Evolutionary conservation across 1,284 basidiomycete species (phyloP), one percentile per base, ranked within the genome.

Genomic region (Pseudozyma tsukubaensis): DNA sequence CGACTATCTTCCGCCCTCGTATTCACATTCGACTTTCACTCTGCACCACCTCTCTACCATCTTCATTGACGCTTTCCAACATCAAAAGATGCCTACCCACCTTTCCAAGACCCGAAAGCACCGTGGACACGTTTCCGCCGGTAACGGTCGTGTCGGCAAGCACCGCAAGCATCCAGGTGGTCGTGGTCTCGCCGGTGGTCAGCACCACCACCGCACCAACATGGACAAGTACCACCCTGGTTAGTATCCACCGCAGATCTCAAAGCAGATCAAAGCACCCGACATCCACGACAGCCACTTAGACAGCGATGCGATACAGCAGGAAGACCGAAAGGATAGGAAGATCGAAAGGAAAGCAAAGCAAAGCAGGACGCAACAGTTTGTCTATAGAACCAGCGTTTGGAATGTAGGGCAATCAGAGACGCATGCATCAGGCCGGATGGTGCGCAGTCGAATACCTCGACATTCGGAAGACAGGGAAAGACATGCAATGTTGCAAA

Each of bases 141-240:
- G 83, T 80, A 92, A 98, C 88, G 96, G 96, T 88, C 95, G 96
- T 92, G 92, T 99, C 85, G 97, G 96, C 84, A 98, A 99, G 91
- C 96, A 99, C 91, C 92, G 96, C 87, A 98, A 99, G 88, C 94
- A 97, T 86, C 97, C 97, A 71, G 96, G 96, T 89, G 96, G 96
- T 94, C 93, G 96, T 88, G 96, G 96, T 97, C 92, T 98, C 40
- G 96, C 96, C 88, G 97, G 96, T 94, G 96, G 97, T 91, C 90
- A 92, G 88, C 96, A 98, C 89, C 96, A 99, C 89, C 97, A 99
- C 91, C 89, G 96, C 72, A 89, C 88, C 84, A 85, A 84, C 81
- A 82, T 84, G 68, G 83, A 84, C 82, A 84, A 83, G 80, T 84
- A 84, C 81, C 83, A 84, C 71, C 81, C 82, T 68, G 80, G 78